Conservation (phyloP, 495 filamentous ascomycete species). For the Trichocladium antarcticum region DNA sequence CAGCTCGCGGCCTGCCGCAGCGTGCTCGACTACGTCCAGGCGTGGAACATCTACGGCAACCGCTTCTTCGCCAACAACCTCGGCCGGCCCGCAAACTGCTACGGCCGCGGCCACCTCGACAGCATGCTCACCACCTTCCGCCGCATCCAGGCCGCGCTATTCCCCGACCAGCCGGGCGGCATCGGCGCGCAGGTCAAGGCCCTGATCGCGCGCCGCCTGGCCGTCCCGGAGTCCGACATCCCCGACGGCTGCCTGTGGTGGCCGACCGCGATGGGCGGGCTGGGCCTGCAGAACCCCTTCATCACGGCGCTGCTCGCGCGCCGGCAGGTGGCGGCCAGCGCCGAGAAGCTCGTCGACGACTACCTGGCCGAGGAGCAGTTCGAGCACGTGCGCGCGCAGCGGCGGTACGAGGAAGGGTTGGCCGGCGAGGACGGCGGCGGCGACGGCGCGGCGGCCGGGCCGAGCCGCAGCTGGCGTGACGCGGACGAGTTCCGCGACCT, state of each 20-base stretch:
- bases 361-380: slow-evolving; percentile 27
- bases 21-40: slow-evolving; percentile 52
- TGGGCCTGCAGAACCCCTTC: slow-evolving; percentile 47
- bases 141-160: slow-evolving; percentile 47
- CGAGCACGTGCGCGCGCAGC: no score
- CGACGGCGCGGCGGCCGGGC: background rate
- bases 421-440: background rate
- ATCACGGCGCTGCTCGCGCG: slow-evolving; percentile 22
- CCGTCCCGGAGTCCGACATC: slow-evolving; percentile 33
- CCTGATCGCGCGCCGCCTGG: slow-evolving; percentile 44
- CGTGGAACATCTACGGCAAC: slow-evolving; percentile 54
- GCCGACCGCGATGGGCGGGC: slow-evolving; percentile 41
- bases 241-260: slow-evolving; percentile 56
- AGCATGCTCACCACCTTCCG: slow-evolving; percentile 48
- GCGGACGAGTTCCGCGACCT: slow-evolving; percentile 12
- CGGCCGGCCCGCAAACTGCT: slow-evolving; percentile 51
- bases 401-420: no score
- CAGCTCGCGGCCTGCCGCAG: slow-evolving; percentile 44
- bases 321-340: slow-evolving; percentile 3
- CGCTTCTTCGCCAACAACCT: slow-evolving; percentile 58
- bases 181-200: slow-evolving; percentile 33
- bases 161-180: slow-evolving; percentile 16
- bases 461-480: background rate
- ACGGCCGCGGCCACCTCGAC: slow-evolving; percentile 52
- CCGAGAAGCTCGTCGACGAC: slow-evolving; percentile 11